A percentile compares a stretch with the other conserved stretches of the same genome.
These are phyloP conservation scores for Helianthus tuberosus DNA, from an alignment of 129 eudicot genomes.

Conservation along the genomic window DNA sequence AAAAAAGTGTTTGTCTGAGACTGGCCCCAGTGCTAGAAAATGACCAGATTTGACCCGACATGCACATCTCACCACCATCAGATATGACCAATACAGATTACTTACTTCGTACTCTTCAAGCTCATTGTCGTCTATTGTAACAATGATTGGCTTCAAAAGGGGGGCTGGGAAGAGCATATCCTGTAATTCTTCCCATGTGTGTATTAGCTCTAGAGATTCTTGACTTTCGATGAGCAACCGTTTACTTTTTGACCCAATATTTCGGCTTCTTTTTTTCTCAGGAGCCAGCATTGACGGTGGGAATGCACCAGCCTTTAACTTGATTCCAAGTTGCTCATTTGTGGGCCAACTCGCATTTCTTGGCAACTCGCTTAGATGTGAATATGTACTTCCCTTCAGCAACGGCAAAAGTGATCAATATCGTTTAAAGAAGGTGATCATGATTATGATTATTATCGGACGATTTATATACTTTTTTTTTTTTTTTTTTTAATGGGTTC, in stretches of 20 bases:
- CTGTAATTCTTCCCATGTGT: background rate
- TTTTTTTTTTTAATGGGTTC: too few relatives aligned
- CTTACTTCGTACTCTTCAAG: too few relatives aligned
- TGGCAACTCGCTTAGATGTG: background rate
- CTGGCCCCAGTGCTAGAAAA: too few relatives aligned
- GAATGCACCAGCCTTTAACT: background rate
- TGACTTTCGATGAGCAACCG: background rate
- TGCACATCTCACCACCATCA: background rate
- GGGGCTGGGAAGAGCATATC: background rate
- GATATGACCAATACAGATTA: background rate
- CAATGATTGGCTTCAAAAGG: background rate
- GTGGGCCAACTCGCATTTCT: background rate
- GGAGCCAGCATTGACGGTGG: background rate
- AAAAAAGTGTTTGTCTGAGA: too few relatives aligned
- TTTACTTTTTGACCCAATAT: slow-evolving; percentile 1
- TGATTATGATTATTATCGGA: too few relatives aligned
- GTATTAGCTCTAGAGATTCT: background rate
- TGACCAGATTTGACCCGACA: background rate
- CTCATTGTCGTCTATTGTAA: background rate
- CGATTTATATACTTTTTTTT: too few relatives aligned
- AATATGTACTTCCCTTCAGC: background rate
- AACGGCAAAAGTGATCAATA: too few relatives aligned
- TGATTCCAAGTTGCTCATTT: too few relatives aligned
- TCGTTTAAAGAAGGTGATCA: too few relatives aligned
- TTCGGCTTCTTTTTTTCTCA: background rate